phyloP scores from a whole-genome alignment of 441 rosid species.

The Melianthus villosus region DNA sequence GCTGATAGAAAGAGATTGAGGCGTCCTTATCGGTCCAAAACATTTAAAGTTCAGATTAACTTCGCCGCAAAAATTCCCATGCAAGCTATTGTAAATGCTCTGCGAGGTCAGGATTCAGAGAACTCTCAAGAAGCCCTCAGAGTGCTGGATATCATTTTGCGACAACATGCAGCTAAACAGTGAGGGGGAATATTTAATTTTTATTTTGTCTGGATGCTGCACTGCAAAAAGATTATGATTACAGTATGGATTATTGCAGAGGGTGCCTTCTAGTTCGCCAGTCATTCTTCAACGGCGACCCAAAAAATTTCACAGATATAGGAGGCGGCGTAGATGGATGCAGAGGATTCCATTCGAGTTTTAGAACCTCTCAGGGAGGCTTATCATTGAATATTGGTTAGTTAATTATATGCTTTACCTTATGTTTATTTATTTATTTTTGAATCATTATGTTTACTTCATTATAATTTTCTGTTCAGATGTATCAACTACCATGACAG shows the following conservation, averaged over 20 bases:
- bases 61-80: conserved; percentile 51
- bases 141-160: conserved; percentile 58
- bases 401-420: too few relatives aligned
- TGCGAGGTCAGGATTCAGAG: conserved; percentile 32
- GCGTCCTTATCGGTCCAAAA: conserved; percentile 31
- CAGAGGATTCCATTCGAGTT: conserved; percentile 75
- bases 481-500: conserved; percentile 60
- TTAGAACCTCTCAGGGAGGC: conserved; percentile 68
- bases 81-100: conserved; percentile 28
- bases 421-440: too few relatives aligned
- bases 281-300: conserved; percentile 59
- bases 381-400: conserved; percentile 79
- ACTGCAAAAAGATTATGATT: too few relatives aligned
- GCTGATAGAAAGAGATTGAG: conserved; percentile 42
- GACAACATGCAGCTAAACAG: conserved; percentile 88
- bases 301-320: conserved; percentile 30
- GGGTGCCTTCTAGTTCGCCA: conserved; percentile 84
- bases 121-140: conserved; percentile 53
- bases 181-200: too few relatives aligned
- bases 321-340: conserved; percentile 60
- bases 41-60: conserved; percentile 40
- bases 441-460: conserved; percentile 1
- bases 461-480: conserved; percentile 46
- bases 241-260: too few relatives aligned
- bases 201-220: neutral